Percentiles rank a stretch among this genome's conserved stretches.
Evolutionary conservation across 2,329 filamentous ascomycete genomes (phyloP).

Genomic region (Diplodia scrobiculata): DNA sequence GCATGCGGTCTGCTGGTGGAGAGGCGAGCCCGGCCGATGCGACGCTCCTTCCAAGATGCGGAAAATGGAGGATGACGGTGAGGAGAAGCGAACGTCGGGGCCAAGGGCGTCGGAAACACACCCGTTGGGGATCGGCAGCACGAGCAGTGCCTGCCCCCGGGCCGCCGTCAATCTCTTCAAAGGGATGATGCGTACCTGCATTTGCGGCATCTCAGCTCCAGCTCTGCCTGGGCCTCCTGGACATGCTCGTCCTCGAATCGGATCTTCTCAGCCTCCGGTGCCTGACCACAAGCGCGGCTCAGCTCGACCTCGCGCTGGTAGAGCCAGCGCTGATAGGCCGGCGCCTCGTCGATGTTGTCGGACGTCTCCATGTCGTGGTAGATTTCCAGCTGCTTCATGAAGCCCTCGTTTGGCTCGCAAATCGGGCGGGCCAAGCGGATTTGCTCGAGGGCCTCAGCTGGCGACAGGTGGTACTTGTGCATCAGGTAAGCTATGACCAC

Average conservation of each 20-base stretch:
- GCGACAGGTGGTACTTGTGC: constrained; percentile 54
- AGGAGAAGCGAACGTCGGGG: neutral
- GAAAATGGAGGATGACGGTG: constrained; percentile 20
- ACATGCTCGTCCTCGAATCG: constrained; percentile 75
- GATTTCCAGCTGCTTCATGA: constrained; percentile 83
- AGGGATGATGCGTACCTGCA: constrained; percentile 63
- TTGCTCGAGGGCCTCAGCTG: constrained; percentile 67
- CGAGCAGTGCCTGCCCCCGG: constrained; percentile 12
- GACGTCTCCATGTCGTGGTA: constrained; percentile 88
- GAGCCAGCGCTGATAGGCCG: constrained; percentile 78
- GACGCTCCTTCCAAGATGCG: neutral
- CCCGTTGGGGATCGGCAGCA: constrained; percentile 22
- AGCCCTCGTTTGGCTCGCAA: constrained; percentile 87
- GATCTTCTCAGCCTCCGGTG: constrained; percentile 73
- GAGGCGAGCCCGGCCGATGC: constrained; percentile 1
- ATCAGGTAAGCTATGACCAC: constrained; percentile 84
- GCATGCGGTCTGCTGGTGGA: neutral
- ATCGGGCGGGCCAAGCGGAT: constrained; percentile 72
- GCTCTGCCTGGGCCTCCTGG: constrained; percentile 39
- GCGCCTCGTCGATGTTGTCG: constrained; percentile 65
- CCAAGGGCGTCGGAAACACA: constrained; percentile 11
- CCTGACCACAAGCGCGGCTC: constrained; percentile 72
- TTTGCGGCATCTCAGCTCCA: constrained; percentile 83
- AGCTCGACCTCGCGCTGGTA: constrained; percentile 67
- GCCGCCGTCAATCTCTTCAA: constrained; percentile 16